Evolutionary conservation across 306 rosid genomes (phyloP).

Genomic region (Glycine tomentella): DNA sequence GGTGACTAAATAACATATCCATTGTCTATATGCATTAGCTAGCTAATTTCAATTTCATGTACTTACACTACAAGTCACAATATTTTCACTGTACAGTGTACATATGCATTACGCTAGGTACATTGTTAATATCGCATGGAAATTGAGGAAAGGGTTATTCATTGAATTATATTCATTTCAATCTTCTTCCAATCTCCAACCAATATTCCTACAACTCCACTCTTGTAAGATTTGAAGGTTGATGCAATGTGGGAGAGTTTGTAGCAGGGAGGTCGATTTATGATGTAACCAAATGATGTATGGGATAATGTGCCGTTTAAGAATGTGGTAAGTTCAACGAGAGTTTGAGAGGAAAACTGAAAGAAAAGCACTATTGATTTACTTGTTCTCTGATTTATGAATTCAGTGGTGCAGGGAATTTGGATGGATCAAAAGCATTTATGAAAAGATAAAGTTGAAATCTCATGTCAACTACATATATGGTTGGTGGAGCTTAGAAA

Average conservation of each 20-base stretch:
- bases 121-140: background rate
- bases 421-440: slow-evolving; percentile 51
- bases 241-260: slow-evolving; percentile 66
- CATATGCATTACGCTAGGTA: background rate
- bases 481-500: too few relatives aligned
- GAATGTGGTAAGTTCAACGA: slow-evolving; percentile 58
- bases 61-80: background rate
- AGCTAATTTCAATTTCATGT: background rate
- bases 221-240: slow-evolving; percentile 44
- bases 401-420: slow-evolving; percentile 44
- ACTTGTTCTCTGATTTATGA: slow-evolving; percentile 64
- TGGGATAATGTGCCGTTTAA: slow-evolving; percentile 47
- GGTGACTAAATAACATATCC: slow-evolving; percentile 2
- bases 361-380: slow-evolving; percentile 35
- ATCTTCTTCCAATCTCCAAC: background rate
- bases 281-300: slow-evolving; percentile 55
- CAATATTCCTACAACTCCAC: background rate
- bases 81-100: background rate
- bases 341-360: slow-evolving; percentile 60
- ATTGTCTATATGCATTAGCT: background rate
- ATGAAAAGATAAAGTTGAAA: background rate
- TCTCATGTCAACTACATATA: too few relatives aligned
- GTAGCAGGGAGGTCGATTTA: slow-evolving; percentile 30
- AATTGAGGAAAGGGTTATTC: background rate
- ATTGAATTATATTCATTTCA: background rate